These are phyloP conservation scores for Colletotrichum sp. DNA, from an alignment of 2,329 filamentous ascomycete genomes.

Conservation along the genomic window DNA sequence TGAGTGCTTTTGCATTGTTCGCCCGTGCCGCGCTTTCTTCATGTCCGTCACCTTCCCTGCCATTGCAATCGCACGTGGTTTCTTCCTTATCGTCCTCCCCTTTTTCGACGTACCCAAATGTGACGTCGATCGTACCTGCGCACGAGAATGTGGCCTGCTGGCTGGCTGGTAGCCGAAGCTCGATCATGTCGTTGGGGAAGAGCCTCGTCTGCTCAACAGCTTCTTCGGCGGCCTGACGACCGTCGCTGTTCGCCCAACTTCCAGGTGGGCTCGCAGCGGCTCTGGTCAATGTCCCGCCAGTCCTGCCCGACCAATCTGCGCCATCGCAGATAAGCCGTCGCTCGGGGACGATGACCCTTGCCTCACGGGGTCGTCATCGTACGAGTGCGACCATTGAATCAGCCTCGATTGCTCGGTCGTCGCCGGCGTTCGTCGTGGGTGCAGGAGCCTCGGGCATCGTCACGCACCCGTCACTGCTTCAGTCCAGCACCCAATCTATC, in stretches of 20 bases:
- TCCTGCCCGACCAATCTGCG: not conserved
- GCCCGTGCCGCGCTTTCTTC: not conserved
- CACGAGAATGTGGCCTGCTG: not conserved
- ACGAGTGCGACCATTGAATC: not conserved
- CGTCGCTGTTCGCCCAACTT: not conserved
- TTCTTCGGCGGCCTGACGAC: not conserved
- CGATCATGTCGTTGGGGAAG: not conserved
- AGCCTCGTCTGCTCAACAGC: not conserved
- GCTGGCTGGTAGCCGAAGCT: not conserved
- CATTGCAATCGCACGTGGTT: not conserved
- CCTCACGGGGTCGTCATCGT: not conserved
- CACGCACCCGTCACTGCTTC: not conserved
- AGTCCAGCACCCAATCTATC: not conserved
- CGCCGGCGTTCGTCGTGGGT: not conserved
- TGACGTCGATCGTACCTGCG: conserved; percentile 8
- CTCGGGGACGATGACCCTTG: not conserved
- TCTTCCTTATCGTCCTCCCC: not conserved
- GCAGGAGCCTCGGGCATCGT: not conserved
- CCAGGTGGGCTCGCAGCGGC: not conserved
- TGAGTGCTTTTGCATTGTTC: not conserved
- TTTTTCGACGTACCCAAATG: not conserved
- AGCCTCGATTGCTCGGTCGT: not conserved
- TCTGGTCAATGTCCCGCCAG: not conserved
- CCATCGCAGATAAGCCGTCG: not conserved
- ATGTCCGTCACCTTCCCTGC: not conserved